A percentile compares a stretch with the other conserved stretches of the same genome.
Evolutionary conservation across 768 basidiomycete species (phyloP).

Genomic region (Suillus luteus): DNA sequence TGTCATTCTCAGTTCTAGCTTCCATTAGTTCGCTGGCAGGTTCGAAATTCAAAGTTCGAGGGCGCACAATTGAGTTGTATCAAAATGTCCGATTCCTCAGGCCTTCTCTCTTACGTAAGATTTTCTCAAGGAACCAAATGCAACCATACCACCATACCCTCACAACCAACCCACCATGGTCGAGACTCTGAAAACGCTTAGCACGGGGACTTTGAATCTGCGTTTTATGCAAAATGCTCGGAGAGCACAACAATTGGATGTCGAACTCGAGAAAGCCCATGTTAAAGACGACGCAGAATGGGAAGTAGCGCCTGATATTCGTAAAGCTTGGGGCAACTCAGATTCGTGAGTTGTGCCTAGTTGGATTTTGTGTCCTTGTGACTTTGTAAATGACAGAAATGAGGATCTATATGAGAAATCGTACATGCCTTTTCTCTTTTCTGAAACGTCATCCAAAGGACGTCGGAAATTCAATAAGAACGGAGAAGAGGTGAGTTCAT

Average conservation of each 20-base stretch:
- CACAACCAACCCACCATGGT: constrained; percentile 18
- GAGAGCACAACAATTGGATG: constrained; percentile 52
- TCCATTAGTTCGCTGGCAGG: not conserved
- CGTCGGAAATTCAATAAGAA: constrained; percentile 53
- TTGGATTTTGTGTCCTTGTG: constrained; percentile 9
- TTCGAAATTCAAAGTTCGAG: constrained; percentile 1
- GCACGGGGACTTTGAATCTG: constrained; percentile 63
- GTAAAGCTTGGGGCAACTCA: constrained; percentile 50
- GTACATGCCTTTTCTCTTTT: constrained; percentile 66
- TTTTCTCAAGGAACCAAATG: constrained; percentile 7
- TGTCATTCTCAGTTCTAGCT: not conserved
- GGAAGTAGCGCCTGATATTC: constrained; percentile 56
- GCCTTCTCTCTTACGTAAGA: constrained; percentile 2
- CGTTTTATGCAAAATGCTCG: constrained; percentile 77
- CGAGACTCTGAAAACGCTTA: constrained; percentile 47
- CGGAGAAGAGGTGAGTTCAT: constrained; percentile 44
- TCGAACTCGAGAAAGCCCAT: constrained; percentile 52
- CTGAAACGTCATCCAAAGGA: constrained; percentile 41
- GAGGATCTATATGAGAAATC: constrained; percentile 51
- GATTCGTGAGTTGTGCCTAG: constrained; percentile 15
- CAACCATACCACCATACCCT: not conserved
- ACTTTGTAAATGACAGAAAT: constrained; percentile 2
- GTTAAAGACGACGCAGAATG: constrained; percentile 67
- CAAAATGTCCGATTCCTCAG: not conserved
- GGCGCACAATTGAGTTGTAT: not conserved